A percentile compares a stretch with the other conserved stretches of the same genome.
These are phyloP conservation scores for Physaria fendleri DNA, from an alignment of 345 rosid species.

Conservation along the genomic window DNA sequence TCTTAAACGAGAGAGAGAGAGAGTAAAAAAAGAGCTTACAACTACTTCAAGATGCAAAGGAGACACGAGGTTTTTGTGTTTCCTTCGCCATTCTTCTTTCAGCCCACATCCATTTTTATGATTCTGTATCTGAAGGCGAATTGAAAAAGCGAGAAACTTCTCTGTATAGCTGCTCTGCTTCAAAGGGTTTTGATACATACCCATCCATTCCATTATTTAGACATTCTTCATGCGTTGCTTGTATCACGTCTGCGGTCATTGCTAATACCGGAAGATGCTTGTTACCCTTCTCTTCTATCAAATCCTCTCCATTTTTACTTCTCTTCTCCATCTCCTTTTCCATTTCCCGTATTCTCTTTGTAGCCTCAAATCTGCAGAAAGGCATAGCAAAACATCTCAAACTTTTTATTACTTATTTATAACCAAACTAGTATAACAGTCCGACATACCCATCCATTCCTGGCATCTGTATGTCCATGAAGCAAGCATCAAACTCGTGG, in stretches of 20 bases:
- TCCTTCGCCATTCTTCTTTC: slow-evolving; percentile 3
- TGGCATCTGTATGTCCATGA: slow-evolving; percentile 99
- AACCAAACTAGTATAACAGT: neutral
- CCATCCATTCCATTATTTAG: slow-evolving; percentile 70
- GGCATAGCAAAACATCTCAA: neutral
- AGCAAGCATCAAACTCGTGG: slow-evolving; percentile 87
- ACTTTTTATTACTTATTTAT: neutral
- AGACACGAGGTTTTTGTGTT: slow-evolving; percentile 9
- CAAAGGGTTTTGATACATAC: slow-evolving; percentile 90
- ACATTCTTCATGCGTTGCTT: slow-evolving; percentile 79
- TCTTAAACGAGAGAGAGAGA: neutral
- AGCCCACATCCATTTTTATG: neutral
- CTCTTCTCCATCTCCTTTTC: slow-evolving; percentile 42
- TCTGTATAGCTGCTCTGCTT: slow-evolving; percentile 69
- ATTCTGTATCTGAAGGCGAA: slow-evolving; percentile 16
- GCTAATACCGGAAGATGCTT: slow-evolving; percentile 70
- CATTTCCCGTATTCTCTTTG: slow-evolving; percentile 55
- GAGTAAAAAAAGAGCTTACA: neutral
- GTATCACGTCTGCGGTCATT: slow-evolving; percentile 96
- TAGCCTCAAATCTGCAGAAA: slow-evolving; percentile 66
- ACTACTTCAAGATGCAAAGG: slow-evolving; percentile 16
- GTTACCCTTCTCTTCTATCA: slow-evolving; percentile 28
- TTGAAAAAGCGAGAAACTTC: slow-evolving; percentile 70
- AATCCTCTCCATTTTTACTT: slow-evolving; percentile 37
- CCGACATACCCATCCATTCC: slow-evolving; percentile 88